Evolutionary conservation across 495 filamentous ascomycete genomes (phyloP).

Genomic region (Aspergillus egyptiacus): DNA sequence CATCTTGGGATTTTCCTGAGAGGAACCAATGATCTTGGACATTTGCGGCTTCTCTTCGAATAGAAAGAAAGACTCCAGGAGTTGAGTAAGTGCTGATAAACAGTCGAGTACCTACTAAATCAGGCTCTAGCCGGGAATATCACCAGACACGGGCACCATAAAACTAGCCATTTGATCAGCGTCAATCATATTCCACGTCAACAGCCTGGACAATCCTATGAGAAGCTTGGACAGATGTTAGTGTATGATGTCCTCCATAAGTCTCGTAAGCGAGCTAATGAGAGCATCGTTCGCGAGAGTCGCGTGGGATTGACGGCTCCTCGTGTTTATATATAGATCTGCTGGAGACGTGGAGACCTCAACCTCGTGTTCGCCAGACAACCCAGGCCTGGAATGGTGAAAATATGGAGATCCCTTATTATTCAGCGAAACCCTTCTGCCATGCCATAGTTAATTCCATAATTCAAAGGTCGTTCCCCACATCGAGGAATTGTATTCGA

Average conservation of each 20-base stretch:
- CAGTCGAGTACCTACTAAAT: too few relatives aligned
- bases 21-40: background rate
- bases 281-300: background rate
- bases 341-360: background rate
- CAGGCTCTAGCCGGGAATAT: too few relatives aligned
- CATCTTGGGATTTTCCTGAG: background rate
- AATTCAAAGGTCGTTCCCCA: too few relatives aligned
- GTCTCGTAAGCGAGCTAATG: background rate
- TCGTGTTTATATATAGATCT: conserved; percentile 20
- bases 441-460: too few relatives aligned
- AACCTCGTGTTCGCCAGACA: conserved; percentile 2
- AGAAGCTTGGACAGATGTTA: background rate
- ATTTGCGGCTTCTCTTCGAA: background rate
- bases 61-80: background rate
- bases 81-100: background rate
- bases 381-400: too few relatives aligned
- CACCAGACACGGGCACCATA: background rate
- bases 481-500: too few relatives aligned
- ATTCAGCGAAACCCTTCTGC: too few relatives aligned
- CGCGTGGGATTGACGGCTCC: conserved; percentile 10
- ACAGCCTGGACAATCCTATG: background rate
- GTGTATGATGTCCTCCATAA: background rate
- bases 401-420: too few relatives aligned
- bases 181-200: background rate
- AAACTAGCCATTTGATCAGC: background rate